Base-by-base conservation (phyloP, 441 rosid species). In the Aleurites moluccanus region DNA sequence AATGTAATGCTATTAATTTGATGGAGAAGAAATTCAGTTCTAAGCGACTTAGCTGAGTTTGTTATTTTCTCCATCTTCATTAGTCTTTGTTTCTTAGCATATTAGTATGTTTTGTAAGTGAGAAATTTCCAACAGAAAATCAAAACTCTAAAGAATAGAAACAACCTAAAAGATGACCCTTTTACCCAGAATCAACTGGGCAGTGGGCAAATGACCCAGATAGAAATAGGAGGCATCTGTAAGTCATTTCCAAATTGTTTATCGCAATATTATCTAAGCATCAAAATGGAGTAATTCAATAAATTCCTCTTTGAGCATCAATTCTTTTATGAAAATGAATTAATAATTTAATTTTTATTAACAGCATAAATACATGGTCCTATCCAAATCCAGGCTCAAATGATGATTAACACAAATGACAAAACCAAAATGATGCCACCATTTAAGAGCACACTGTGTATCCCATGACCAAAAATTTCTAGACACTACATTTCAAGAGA, bases 391-490 rank as follows among this genome's bases (percentile, higher is more conserved):
- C 53, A 42, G 25, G 23, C 45, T 23, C 56, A n/a, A 40, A 55
- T 0, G 15, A 64, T 23, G 4, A 8, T 64, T 38, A 64, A 53
- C 0, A 40, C 1, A 20, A 49, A 6, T 13, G 3, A 45, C 16
- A 45, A 45, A 47, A 14, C 16, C 18, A 55, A 66, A 55, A 28
- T n/a, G 72, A 25, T 73, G 27, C 61, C 35, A 70, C 11, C 27
- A 25, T n/a, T n/a, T n/a, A 6, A 61, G 45, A 50, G n/a, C 64
- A 45, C 16, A 10, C 15, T 52, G 1, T 7, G n/a, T 7, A 64
- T 50, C 27, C 44, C 10, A 67, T 74, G 59, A 64, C 64, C 20
- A 52, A 50, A 6, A 64, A 69, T 63, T n/a, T 33, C 28, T 23
- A 66, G 23, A 23, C 30, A 9, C n/a, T 3, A 70, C 3, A 72